These are phyloP conservation scores for Amanita polypyramis DNA, from an alignment of 768 basidiomycete species.

Conservation along the genomic window DNA sequence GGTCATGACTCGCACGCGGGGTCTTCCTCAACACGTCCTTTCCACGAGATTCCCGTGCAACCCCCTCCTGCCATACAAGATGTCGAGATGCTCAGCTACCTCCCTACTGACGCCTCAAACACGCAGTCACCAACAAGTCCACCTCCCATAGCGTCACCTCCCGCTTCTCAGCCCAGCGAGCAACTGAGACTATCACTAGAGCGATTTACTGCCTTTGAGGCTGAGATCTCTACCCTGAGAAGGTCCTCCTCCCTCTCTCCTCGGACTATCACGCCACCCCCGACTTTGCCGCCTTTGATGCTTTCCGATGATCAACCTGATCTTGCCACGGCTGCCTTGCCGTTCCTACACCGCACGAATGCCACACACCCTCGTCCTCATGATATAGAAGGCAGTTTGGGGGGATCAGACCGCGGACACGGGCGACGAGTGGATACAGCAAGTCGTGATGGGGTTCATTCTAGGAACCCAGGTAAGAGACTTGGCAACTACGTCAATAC, in stretches of 20 bases:
- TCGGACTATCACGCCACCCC: slow-evolving; percentile 20
- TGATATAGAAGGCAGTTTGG: neutral
- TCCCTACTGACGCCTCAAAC: neutral
- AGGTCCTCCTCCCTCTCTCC: slow-evolving; percentile 23
- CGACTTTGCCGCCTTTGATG: slow-evolving; percentile 26
- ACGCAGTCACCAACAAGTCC: slow-evolving; percentile 5
- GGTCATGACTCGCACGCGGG: slow-evolving; percentile 15
- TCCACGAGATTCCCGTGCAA: slow-evolving; percentile 24
- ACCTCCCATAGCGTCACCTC: slow-evolving; percentile 6
- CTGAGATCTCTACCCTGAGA: slow-evolving; percentile 38
- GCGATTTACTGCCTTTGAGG: slow-evolving; percentile 44
- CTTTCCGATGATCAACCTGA: slow-evolving; percentile 14
- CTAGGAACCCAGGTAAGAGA: neutral
- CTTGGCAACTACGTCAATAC: neutral
- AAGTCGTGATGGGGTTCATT: neutral
- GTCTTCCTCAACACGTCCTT: slow-evolving; percentile 11
- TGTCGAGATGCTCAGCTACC: slow-evolving; percentile 39
- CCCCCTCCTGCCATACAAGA: slow-evolving; percentile 36
- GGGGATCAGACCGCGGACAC: neutral
- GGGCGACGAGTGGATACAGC: neutral
- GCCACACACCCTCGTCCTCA: slow-evolving; percentile 14
- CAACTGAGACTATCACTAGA: slow-evolving; percentile 34
- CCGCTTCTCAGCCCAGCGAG: slow-evolving; percentile 18
- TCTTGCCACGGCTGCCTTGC: slow-evolving; percentile 11
- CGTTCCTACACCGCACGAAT: slow-evolving; percentile 16